Conservation (phyloP, 2,329 filamentous ascomycete genomes). For the Fusarium tuaranense region DNA sequence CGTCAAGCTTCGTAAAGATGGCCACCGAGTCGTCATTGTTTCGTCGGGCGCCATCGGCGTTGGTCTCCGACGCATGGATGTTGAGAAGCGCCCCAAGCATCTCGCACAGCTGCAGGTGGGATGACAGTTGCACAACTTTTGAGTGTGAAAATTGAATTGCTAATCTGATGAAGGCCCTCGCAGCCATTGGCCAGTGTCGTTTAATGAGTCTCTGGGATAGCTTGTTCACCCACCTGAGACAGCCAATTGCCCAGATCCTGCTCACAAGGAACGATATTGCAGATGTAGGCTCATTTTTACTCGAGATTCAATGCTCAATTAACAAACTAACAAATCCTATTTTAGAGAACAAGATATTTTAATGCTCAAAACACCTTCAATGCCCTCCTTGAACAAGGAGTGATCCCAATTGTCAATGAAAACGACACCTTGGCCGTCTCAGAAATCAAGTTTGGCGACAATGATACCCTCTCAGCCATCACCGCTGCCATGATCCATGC, state of each 20-base stretch:
- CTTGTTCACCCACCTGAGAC: slow-evolving; percentile 85
- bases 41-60: slow-evolving; percentile 98
- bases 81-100: slow-evolving; percentile 88
- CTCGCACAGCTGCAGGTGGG: slow-evolving; percentile 84
- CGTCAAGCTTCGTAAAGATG: slow-evolving; percentile 86
- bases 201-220: slow-evolving; percentile 97
- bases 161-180: slow-evolving; percentile 72
- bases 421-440: slow-evolving; percentile 97
- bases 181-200: slow-evolving; percentile 94
- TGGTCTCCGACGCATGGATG: slow-evolving; percentile 88
- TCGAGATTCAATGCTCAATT: background rate
- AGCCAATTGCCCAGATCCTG: slow-evolving; percentile 94
- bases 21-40: slow-evolving; percentile 94
- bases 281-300: slow-evolving; percentile 69
- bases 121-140: background rate
- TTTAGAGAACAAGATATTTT: slow-evolving; percentile 88
- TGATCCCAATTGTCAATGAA: slow-evolving; percentile 98
- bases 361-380: slow-evolving; percentile 97
- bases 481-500: slow-evolving; percentile 98
- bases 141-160: slow-evolving; percentile 4
- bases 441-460: slow-evolving; percentile 99
- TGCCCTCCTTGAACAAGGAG: slow-evolving; percentile 91
- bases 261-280: slow-evolving; percentile 96
- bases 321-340: slow-evolving; percentile 47
- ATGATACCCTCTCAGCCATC: slow-evolving; percentile 96